Percentiles rank a stretch among this genome's conserved stretches.
These are phyloP conservation scores for Crassisporium funariophilum DNA, from an alignment of 768 basidiomycete species.

Conservation along the genomic window DNA sequence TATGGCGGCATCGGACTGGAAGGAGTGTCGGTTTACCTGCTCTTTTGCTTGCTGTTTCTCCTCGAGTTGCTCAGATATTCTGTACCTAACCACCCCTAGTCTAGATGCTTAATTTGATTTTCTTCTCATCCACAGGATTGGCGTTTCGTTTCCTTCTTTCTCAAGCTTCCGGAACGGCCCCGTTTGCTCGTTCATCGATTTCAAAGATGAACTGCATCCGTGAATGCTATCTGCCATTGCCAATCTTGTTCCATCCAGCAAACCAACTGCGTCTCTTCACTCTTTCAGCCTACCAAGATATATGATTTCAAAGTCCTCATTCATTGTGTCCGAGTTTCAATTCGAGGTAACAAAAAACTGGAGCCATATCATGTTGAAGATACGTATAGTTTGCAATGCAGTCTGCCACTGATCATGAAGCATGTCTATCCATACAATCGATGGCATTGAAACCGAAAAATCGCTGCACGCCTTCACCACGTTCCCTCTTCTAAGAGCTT, in stretches of 20 bases:
- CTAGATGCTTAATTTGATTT: slow-evolving; percentile 18
- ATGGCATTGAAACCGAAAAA: not conserved
- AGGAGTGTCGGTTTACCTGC: slow-evolving; percentile 10
- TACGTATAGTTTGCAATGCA: not conserved
- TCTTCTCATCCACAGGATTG: slow-evolving; percentile 3
- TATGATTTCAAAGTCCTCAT: no score
- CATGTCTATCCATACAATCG: not conserved
- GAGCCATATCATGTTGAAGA: not conserved
- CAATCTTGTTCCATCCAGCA: not conserved
- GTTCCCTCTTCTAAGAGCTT: not conserved
- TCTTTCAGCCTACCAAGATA: no score
- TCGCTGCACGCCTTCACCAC: not conserved
- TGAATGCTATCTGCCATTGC: not conserved
- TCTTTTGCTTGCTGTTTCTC: slow-evolving; percentile 10
- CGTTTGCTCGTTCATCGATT: not conserved
- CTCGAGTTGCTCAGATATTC: slow-evolving; percentile 11
- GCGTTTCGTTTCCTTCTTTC: not conserved
- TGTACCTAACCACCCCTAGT: slow-evolving; percentile 13
- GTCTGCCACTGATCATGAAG: not conserved
- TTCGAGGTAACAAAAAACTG: no score
- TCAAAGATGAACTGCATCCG: not conserved
- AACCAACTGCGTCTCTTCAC: not conserved
- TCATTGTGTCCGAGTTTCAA: no score
- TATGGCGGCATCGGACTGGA: slow-evolving; percentile 12
- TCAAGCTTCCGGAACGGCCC: not conserved